Evolutionary conservation across 2,329 filamentous ascomycete genomes (phyloP).

Genomic region (Fusarium incarnatum): DNA sequence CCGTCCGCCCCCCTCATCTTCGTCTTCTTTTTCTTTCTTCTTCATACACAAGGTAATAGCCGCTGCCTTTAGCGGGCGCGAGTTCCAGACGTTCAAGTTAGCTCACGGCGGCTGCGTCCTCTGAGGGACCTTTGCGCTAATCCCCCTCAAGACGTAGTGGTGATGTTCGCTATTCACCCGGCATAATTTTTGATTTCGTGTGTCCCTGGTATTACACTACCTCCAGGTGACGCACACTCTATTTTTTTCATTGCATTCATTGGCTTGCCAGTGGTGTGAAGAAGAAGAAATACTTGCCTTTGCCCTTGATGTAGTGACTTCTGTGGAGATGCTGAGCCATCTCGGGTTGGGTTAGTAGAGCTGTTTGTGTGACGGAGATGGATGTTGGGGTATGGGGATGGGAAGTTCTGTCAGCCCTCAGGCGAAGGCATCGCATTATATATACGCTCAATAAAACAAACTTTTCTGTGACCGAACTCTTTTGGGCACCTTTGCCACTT

Average conservation of each 20-base stretch:
- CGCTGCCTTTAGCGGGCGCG: too few relatives aligned
- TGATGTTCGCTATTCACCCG: background rate
- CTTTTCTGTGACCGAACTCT: background rate
- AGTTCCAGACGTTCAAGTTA: too few relatives aligned
- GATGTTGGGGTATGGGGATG: background rate
- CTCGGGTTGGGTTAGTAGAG: background rate
- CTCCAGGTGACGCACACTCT: background rate
- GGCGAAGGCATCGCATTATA: background rate
- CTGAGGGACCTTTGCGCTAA: background rate
- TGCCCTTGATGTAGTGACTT: background rate
- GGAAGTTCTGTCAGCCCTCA: background rate
- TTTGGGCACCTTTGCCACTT: background rate
- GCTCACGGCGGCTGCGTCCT: background rate
- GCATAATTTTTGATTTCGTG: conserved; percentile 1
- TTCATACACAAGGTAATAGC: background rate
- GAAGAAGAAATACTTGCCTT: background rate
- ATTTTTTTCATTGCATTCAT: conserved; percentile 10
- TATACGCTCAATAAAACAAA: background rate
- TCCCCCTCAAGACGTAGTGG: background rate
- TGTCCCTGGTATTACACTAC: conserved; percentile 4
- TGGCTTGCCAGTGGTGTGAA: conserved; percentile 5
- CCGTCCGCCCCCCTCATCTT: background rate
- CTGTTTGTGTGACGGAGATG: background rate
- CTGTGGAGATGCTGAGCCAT: background rate
- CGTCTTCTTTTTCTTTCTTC: background rate